A percentile compares a stretch with the other conserved stretches of the same genome.
Evolutionary conservation across 768 basidiomycete species (phyloP).

Genomic region (Chiua virens): DNA sequence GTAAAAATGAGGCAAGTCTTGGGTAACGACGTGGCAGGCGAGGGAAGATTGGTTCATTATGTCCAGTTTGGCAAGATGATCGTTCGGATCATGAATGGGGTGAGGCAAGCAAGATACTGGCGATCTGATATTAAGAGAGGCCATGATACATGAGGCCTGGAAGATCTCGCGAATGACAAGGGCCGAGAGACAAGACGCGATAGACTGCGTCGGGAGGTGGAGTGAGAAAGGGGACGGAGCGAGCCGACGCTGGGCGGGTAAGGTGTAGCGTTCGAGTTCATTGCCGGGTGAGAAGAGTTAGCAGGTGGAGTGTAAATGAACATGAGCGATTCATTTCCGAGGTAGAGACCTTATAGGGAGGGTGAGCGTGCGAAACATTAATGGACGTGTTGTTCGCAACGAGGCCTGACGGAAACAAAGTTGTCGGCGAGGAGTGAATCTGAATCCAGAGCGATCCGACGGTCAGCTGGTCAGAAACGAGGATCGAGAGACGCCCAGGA

Average conservation of each 20-base stretch:
- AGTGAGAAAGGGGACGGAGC: too few species aligned
- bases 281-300: constrained; percentile 20
- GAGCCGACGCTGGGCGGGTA: neutral
- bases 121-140: constrained; percentile 32
- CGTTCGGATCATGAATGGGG: constrained; percentile 31
- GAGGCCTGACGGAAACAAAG: constrained; percentile 19
- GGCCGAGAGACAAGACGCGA: too few species aligned
- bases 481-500: too few species aligned
- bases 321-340: constrained; percentile 39
- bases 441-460: neutral
- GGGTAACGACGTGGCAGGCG: constrained; percentile 4
- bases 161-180: too few species aligned
- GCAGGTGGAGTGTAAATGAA: constrained; percentile 17
- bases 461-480: too few species aligned
- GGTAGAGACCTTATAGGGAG: constrained; percentile 16
- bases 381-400: constrained; percentile 15
- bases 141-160: constrained; percentile 29
- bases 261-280: constrained; percentile 10
- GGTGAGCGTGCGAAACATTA: neutral
- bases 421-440: constrained; percentile 17
- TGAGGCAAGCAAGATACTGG: constrained; percentile 25
- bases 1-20: constrained; percentile 14
- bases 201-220: constrained; percentile 5
- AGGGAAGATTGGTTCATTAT: constrained; percentile 18
- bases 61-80: constrained; percentile 13